Evolutionary conservation across 495 filamentous ascomycete genomes (phyloP), one percentile per base, ranked within the genome.

Genomic region (Penicillium macrosclerotiorum): DNA sequence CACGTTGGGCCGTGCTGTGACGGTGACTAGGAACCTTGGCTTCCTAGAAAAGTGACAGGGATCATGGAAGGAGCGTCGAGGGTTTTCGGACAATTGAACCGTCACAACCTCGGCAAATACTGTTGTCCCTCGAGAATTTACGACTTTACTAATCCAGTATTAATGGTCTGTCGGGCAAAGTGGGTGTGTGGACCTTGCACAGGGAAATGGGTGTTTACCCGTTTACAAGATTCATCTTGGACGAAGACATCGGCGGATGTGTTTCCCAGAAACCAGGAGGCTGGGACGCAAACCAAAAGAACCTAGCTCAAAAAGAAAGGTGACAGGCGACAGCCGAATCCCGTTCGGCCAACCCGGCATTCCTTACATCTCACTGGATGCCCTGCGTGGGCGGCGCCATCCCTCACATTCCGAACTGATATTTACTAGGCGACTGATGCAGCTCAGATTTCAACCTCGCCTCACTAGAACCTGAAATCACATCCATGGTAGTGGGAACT

Each of bases 321-420:
- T 51, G 49, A 51, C 49, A 46, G 49, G 42, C 49, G 49, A 39
- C 26, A 36, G 41, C 3, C 19, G 25, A 30, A 37, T 5, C 24
- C 16, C 3, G 11, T 14, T 18, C 17, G n/a, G 42, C 33, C 19
- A 8, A 32, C 26, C 3, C 30, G 12, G 27, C 26, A 35, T 42
- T 40, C 39, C 50, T 48, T 42, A 23, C 34, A 23, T 37, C 22
- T 38, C 1, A 49, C 31, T 45, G 41, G 41, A 29, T 37, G 51
- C 47, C 42, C 33, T 55, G 47, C 34, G 13, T 33, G 37, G 16
- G 7, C 4, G 17, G 18, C 13, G 35, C 34, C 42, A 30, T 22
- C 22, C 32, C 47, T 50, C 47, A 51, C 52, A 55, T 55, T 51
- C 30, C 27, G 18, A 17, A 33, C 11, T 46, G 37, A 54, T 50